These are phyloP conservation scores for Gastrolobium bilobum DNA, from an alignment of 306 rosid genomes.

Conservation along the genomic window DNA sequence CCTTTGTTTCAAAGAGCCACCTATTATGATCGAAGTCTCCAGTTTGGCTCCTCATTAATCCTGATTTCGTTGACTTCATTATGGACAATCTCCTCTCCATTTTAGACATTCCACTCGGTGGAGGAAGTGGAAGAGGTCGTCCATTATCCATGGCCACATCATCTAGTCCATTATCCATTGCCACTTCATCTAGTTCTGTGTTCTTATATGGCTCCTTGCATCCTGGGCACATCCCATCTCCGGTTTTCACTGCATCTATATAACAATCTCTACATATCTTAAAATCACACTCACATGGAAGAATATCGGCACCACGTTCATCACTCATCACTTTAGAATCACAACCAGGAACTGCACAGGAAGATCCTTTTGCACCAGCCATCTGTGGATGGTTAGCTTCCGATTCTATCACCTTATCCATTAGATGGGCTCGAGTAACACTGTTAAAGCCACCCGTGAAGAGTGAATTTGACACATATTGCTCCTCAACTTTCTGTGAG, in stretches of 20 bases:
- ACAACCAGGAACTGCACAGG: slow-evolving; percentile 88
- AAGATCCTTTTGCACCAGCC: slow-evolving; percentile 95
- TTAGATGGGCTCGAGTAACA: slow-evolving; percentile 86
- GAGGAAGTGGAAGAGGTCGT: slow-evolving; percentile 78
- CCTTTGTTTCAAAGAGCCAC: slow-evolving; percentile 93
- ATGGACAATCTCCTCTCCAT: slow-evolving; percentile 89
- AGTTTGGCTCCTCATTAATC: slow-evolving; percentile 84
- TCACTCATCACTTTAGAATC: slow-evolving; percentile 97
- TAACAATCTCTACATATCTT: slow-evolving; percentile 93
- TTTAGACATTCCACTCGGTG: slow-evolving; percentile 74
- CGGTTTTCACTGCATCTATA: slow-evolving; percentile 79
- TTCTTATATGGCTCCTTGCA: slow-evolving; percentile 88
- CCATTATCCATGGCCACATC: slow-evolving; percentile 69
- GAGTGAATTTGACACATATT: slow-evolving; percentile 83
- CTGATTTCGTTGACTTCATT: slow-evolving; percentile 92
- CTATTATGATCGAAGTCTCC: slow-evolving; percentile 91
- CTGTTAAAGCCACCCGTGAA: slow-evolving; percentile 92
- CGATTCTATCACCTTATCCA: slow-evolving; percentile 93
- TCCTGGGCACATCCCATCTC: slow-evolving; percentile 83
- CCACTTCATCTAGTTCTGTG: slow-evolving; percentile 78
- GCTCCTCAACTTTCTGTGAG: slow-evolving; percentile 94
- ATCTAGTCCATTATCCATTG: slow-evolving; percentile 77
- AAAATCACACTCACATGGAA: slow-evolving; percentile 96
- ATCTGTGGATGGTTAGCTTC: slow-evolving; percentile 93
- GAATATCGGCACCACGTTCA: slow-evolving; percentile 83